phyloP scores from a whole-genome alignment of 352 stramenopile genomes.

The Pythium grandisporangium region DNA sequence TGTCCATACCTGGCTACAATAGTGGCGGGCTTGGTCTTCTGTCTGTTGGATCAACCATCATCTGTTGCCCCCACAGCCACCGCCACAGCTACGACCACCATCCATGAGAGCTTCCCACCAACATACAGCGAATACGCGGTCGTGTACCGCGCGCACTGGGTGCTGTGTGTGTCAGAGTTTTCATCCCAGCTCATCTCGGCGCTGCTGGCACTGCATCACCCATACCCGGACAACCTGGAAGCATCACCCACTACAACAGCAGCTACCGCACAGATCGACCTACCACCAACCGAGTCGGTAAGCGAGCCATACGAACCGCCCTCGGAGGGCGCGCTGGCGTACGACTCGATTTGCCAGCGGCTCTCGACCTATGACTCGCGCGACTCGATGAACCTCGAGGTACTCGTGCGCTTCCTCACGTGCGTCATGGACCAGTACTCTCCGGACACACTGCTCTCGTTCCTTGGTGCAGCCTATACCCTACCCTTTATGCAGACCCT shows the following conservation, averaged over 20 bases:
- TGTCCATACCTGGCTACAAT: background rate
- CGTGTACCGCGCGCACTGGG: slow-evolving; percentile 52
- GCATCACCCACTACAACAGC: background rate
- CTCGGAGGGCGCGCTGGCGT: too few relatives aligned
- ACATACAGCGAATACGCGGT: slow-evolving; percentile 50
- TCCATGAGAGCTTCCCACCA: slow-evolving; percentile 13
- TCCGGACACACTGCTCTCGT: slow-evolving; percentile 27
- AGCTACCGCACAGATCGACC: too few relatives aligned
- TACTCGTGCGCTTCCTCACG: slow-evolving; percentile 42
- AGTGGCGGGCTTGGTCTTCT: slow-evolving; percentile 38
- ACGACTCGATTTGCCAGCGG: slow-evolving; percentile 19
- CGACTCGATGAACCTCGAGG: slow-evolving; percentile 59
- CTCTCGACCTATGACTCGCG: slow-evolving; percentile 36
- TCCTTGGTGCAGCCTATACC: slow-evolving; percentile 31
- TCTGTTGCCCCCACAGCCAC: too few relatives aligned
- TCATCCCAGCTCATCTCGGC: slow-evolving; percentile 52
- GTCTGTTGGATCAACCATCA: slow-evolving; percentile 36
- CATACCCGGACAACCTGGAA: background rate
- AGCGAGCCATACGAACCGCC: too few relatives aligned
- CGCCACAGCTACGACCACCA: slow-evolving; percentile 5
- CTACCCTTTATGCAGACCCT: slow-evolving; percentile 42
- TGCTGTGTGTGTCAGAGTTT: slow-evolving; percentile 49
- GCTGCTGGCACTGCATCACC: slow-evolving; percentile 36
- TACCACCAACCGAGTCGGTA: too few relatives aligned
- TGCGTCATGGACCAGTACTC: slow-evolving; percentile 70